Conservation (phyloP, 257 asterid genomes). For the Paraleonurus japonicus region DNA sequence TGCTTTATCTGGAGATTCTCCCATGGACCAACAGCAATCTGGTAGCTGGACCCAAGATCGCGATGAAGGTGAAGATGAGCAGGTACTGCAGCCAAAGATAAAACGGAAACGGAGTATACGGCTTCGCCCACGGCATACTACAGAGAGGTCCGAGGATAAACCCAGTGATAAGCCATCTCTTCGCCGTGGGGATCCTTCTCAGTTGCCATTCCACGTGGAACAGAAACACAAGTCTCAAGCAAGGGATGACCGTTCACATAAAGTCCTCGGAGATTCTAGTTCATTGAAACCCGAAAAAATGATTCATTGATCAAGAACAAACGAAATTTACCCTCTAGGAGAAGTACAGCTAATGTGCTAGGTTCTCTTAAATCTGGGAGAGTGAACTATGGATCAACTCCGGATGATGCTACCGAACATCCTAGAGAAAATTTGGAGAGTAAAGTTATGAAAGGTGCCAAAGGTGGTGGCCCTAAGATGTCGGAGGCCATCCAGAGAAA, state of each 20-base stretch:
- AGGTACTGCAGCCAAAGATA: conserved; percentile 91
- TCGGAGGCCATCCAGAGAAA: conserved; percentile 73
- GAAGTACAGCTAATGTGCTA: conserved; percentile 43
- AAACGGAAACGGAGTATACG: conserved; percentile 92
- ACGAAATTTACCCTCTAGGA: conserved; percentile 54
- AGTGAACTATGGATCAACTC: conserved; percentile 34
- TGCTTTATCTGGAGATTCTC: conserved; percentile 89
- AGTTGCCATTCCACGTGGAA: conserved; percentile 59
- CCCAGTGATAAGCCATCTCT: conserved; percentile 56
- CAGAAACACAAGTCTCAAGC: conserved; percentile 50
- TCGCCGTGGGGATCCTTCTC: conserved; percentile 60
- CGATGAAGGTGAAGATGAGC: conserved; percentile 97
- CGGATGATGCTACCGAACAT: conserved; percentile 57
- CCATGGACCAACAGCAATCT: conserved; percentile 84
- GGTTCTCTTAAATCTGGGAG: conserved; percentile 59
- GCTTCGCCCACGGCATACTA: conserved; percentile 68
- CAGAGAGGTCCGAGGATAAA: conserved; percentile 68
- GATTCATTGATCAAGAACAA: conserved; percentile 56
- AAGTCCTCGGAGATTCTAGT: conserved; percentile 51
- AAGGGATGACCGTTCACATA: conserved; percentile 55
- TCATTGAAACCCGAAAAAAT: conserved; percentile 43
- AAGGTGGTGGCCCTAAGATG: conserved; percentile 62
- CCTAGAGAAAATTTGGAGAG: conserved; percentile 52
- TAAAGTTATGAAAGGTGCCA: conserved; percentile 55
- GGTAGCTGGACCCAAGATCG: conserved; percentile 98